Base-by-base conservation (phyloP, 768 basidiomycete species). In the Dentipellis fragilis region DNA sequence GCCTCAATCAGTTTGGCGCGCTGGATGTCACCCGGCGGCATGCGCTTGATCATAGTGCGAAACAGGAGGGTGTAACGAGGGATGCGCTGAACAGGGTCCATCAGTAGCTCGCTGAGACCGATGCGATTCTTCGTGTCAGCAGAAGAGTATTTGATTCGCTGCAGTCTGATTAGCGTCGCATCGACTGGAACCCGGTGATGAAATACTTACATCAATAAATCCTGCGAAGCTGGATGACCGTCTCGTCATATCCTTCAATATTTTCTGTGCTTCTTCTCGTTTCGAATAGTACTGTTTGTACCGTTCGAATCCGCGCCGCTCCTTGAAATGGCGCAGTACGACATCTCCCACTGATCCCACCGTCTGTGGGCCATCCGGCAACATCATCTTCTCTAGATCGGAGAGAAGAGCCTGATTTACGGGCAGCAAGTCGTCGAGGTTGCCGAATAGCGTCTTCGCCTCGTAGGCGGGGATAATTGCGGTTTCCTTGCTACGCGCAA, bases 61-160 rank as follows among this genome's bases (percentile, higher is more conserved):
- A 95, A 91, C 61, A 98, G 77, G 22, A 98, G 75, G 1, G 92
- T 94, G 70, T 97, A 97, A 60, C 95, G 78, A 4, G 94, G 93
- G 64, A 98, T 92, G 36, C 94, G 84, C 65, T 98, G 94, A 5
- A 96, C 91, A 14, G 94, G 94, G 62, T 98, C 94, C 85, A 95
- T 95, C 19, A 97, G 77, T 50, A 96, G 80, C 67, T 95, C 93
- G 23, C 93, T 80, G 54, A 97, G 74, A 46, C 90, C 93, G 55
- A 95, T 80, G 40, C 92, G 88, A 66, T 89, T 93, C 63, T 78
- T 78, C 34, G 77, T 68, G 61, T 89, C 89, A 19, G 81, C 73
- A 14, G 80, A 80, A 59, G 85, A 82, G 66, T 94, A 95, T 74
- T 95, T 93, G 68, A 91, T 84, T 56, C 84, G 84, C 89, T 93